Percentiles rank a stretch among this genome's conserved stretches.
These are phyloP conservation scores for Venturia nashicola DNA, from an alignment of 2,329 filamentous ascomycete genomes.

Conservation along the genomic window DNA sequence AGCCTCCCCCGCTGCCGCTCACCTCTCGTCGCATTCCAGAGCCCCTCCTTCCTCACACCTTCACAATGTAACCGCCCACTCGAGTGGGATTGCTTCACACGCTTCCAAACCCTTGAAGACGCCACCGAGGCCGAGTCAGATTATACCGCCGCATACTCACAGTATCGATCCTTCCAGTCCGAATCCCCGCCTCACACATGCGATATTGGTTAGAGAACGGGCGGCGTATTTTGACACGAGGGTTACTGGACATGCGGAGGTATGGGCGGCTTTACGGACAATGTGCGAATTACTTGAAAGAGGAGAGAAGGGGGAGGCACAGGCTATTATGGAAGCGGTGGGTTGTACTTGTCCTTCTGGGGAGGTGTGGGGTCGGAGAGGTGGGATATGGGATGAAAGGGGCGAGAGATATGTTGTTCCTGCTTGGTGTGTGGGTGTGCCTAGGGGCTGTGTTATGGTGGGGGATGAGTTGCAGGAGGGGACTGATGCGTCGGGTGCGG, in stretches of 20 bases:
- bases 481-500: slow-evolving; percentile 15
- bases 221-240: slow-evolving; percentile 83
- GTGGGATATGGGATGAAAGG: slow-evolving; percentile 31
- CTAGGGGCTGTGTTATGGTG: slow-evolving; percentile 20
- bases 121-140: background rate
- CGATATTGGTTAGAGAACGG: slow-evolving; percentile 57
- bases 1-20: background rate
- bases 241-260: slow-evolving; percentile 62
- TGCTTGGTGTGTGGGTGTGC: slow-evolving; percentile 33
- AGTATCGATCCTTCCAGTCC: background rate
- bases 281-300: slow-evolving; percentile 56
- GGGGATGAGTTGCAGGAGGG: slow-evolving; percentile 13
- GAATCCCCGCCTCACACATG: slow-evolving; percentile 28
- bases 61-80: background rate
- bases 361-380: slow-evolving; percentile 21
- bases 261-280: slow-evolving; percentile 65
- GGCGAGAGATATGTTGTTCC: slow-evolving; percentile 32
- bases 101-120: background rate
- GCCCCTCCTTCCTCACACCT: no score
- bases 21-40: background rate
- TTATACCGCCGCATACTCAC: background rate
- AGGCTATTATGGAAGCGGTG: slow-evolving; percentile 67
- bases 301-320: slow-evolving; percentile 43
- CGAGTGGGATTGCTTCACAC: background rate
- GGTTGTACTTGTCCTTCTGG: slow-evolving; percentile 40